These are phyloP conservation scores for Gossypium davidsonii DNA, from an alignment of 441 rosid genomes.

Conservation along the genomic window DNA sequence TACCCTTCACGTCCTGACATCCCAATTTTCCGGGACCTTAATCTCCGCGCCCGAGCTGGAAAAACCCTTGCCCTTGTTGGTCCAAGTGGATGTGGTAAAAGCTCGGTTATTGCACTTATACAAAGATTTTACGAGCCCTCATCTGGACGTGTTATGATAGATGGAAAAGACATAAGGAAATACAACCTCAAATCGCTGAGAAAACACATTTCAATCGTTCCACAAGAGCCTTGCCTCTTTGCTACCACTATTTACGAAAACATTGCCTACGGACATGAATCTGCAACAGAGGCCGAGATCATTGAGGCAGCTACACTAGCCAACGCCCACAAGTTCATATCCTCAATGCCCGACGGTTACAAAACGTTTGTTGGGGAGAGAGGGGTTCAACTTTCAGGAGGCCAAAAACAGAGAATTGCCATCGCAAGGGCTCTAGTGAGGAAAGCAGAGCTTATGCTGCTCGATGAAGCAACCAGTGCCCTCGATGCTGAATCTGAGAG, in stretches of 20 bases:
- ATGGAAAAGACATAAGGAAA: slow-evolving; percentile 87
- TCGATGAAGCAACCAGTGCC: slow-evolving; percentile 97
- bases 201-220: slow-evolving; percentile 87
- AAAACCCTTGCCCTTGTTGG: slow-evolving; percentile 96
- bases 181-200: slow-evolving; percentile 88
- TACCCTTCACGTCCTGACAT: slow-evolving; percentile 95
- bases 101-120: slow-evolving; percentile 79
- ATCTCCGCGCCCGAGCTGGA: slow-evolving; percentile 84
- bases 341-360: slow-evolving; percentile 79
- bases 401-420: slow-evolving; percentile 93
- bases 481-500: slow-evolving; percentile 91
- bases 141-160: slow-evolving; percentile 83
- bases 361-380: slow-evolving; percentile 85
- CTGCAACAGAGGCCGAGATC: slow-evolving; percentile 81
- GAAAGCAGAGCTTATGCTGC: slow-evolving; percentile 88
- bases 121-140: slow-evolving; percentile 89
- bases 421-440: slow-evolving; percentile 79
- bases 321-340: slow-evolving; percentile 91
- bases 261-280: slow-evolving; percentile 88
- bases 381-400: slow-evolving; percentile 92
- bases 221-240: slow-evolving; percentile 95
- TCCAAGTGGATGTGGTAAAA: slow-evolving; percentile 97
- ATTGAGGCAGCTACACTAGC: slow-evolving; percentile 88
- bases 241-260: slow-evolving; percentile 80
- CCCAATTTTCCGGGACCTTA: slow-evolving; percentile 76